These are phyloP conservation scores for Rhodomyrtus tomentosa DNA, from an alignment of 345 rosid species.

Conservation along the genomic window DNA sequence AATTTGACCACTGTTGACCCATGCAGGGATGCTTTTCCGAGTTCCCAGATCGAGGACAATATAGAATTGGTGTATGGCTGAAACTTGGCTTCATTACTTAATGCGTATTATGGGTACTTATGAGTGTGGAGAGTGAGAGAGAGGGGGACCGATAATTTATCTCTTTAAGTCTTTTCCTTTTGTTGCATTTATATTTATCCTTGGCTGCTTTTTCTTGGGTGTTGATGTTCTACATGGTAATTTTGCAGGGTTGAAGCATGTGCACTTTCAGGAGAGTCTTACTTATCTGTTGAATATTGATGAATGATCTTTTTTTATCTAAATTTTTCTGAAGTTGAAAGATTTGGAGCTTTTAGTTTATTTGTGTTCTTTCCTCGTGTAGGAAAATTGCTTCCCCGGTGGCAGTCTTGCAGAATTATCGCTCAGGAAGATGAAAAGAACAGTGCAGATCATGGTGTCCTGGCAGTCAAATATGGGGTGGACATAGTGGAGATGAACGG, in stretches of 20 bases:
- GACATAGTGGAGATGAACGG: neutral
- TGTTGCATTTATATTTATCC: neutral
- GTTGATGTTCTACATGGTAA: constrained; percentile 25
- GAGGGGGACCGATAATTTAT: neutral
- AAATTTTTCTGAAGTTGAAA: neutral
- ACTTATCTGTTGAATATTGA: constrained; percentile 2
- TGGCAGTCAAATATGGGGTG: neutral
- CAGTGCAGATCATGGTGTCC: neutral
- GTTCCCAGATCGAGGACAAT: constrained; percentile 4
- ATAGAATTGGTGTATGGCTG: constrained; percentile 6
- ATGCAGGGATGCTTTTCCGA: constrained; percentile 6
- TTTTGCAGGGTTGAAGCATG: constrained; percentile 66
- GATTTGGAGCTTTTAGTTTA: neutral
- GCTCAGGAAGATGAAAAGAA: neutral
- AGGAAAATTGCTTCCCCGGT: constrained; percentile 3
- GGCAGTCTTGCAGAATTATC: neutral
- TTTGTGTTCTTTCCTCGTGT: neutral
- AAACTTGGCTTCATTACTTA: neutral
- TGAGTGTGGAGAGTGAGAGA: neutral
- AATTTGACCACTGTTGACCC: neutral
- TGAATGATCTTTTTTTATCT: constrained; percentile 9
- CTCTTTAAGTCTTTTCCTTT: neutral
- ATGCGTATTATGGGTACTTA: neutral
- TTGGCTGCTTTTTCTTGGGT: constrained; percentile 1
- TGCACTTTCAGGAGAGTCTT: constrained; percentile 41